Base-by-base conservation (phyloP, 2,329 filamentous ascomycete genomes). In the Xylaria sp. region DNA sequence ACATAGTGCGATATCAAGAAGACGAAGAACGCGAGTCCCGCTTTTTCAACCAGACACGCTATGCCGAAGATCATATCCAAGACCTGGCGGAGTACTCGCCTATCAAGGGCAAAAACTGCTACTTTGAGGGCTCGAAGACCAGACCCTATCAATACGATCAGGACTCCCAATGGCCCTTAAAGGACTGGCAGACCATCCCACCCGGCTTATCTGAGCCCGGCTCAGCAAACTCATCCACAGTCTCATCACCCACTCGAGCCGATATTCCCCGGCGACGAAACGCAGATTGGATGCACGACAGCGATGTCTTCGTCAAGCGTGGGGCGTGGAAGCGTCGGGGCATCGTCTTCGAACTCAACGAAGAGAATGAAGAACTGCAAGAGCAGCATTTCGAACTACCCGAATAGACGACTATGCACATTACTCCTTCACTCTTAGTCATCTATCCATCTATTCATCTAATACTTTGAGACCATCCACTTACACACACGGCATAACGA, bases 251-350 rank as follows among this genome's bases (percentile, higher is more conserved):
- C 3, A 69, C 62, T 9, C 67, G 59, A 15, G 67, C 67, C 7
- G 49, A 61, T 10, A 20, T 57, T n/a, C 67, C 72, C 20, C 71
- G 69, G 11, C 67, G 75, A 44, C 73, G 75, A 17, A 74, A 73
- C 9, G 73, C 72, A 4, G 68, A 73, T 5, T 74, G 72, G 73
- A 75, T 73, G 71, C 63, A 73, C 27, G 74, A 74, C 10, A 58
- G 66, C 22, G 73, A 77, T 36, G 70, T 69, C 54, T 72, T 75
- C 60, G 67, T 77, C 47, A 77, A 77, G 67, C 73, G 76, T 9
- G 77, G 77, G 2, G 73, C 73, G 1, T 78, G 77, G 77, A 78
- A 78, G 66, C 74, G 77, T 17, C 69, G 73, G 22, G 77, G 77
- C 29, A 77, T 78, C 45, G 74, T 78, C 50, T 78, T 78, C 68